Conservation (phyloP, 306 rosid species). For the Lupinus albus region DNA sequence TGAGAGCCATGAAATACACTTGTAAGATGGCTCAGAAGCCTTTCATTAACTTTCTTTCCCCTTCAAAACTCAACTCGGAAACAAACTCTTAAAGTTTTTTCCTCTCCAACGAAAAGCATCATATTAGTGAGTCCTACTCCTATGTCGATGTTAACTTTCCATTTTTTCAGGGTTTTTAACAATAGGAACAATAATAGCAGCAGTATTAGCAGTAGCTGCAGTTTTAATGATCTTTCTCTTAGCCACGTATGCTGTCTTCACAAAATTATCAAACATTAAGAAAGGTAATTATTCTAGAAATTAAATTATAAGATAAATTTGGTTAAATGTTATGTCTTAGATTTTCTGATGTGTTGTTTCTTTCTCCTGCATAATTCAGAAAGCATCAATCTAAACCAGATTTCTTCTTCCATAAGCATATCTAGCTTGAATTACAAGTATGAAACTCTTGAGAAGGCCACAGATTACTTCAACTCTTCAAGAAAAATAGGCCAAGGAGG, state of each 20-base stretch:
- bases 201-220: constrained; percentile 60
- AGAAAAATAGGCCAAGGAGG: constrained; percentile 87
- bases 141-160: constrained; percentile 10
- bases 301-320: background rate
- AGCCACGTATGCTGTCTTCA: constrained; percentile 58
- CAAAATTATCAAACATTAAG: constrained; percentile 48
- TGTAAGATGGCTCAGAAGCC: too few relatives aligned
- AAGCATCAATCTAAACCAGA: constrained; percentile 40
- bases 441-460: constrained; percentile 80
- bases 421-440: constrained; percentile 71
- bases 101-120: constrained; percentile 20
- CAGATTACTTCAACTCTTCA: constrained; percentile 69
- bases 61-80: too few relatives aligned
- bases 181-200: constrained; percentile 56
- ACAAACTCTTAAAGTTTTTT: constrained; percentile 7
- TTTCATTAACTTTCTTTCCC: too few relatives aligned
- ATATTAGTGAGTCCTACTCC: background rate
- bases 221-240: constrained; percentile 52
- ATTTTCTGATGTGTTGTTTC: constrained; percentile 22
- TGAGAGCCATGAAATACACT: too few relatives aligned
- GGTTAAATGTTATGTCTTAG: background rate
- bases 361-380: constrained; percentile 42
- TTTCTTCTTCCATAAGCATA: constrained; percentile 50
- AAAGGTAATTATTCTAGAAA: constrained; percentile 42
- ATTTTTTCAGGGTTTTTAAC: constrained; percentile 51